phyloP scores from a whole-genome alignment of 2,329 filamentous ascomycete species.

The Pyrenochaeta sp. region DNA sequence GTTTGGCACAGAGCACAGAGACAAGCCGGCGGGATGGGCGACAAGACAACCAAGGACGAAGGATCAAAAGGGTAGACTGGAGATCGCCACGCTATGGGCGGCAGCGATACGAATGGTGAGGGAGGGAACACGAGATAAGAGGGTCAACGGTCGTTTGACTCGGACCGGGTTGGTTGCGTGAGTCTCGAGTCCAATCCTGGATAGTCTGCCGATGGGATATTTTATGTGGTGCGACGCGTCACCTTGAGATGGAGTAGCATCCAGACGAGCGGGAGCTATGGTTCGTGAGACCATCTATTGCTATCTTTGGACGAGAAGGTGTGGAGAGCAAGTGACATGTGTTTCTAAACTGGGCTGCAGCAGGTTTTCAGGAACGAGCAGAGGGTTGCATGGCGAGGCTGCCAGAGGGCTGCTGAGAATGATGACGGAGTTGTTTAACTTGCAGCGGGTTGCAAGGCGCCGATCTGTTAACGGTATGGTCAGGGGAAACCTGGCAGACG shows the following conservation, averaged over 20 bases:
- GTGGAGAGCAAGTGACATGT: neutral
- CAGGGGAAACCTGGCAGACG: slow-evolving; percentile 8
- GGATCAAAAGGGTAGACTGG: slow-evolving; percentile 14
- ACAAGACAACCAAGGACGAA: slow-evolving; percentile 1
- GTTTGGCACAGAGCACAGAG: too few relatives aligned
- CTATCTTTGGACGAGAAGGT: slow-evolving; percentile 9
- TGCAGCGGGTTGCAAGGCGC: neutral
- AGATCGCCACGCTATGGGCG: slow-evolving; percentile 21
- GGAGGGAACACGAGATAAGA: slow-evolving; percentile 8
- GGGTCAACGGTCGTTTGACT: slow-evolving; percentile 2
- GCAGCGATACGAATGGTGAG: slow-evolving; percentile 14
- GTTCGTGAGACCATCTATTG: slow-evolving; percentile 6
- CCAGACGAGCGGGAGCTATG: slow-evolving; percentile 1
- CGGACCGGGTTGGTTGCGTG: neutral
- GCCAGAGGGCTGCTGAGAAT: slow-evolving; percentile 3
- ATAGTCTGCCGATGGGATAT: slow-evolving; percentile 10
- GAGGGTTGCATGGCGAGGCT: neutral
- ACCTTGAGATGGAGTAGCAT: slow-evolving; percentile 10
- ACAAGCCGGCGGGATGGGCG: too few relatives aligned
- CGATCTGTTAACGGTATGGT: slow-evolving; percentile 1
- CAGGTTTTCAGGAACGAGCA: neutral
- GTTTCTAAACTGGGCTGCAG: neutral
- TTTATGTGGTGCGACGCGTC: slow-evolving; percentile 45
- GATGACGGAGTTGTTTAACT: neutral
- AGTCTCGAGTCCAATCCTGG: neutral